Evolutionary conservation across 2,329 filamentous ascomycete species (phyloP), one percentile per base, ranked within the genome.

Genomic region (Curvularia spicifera): DNA sequence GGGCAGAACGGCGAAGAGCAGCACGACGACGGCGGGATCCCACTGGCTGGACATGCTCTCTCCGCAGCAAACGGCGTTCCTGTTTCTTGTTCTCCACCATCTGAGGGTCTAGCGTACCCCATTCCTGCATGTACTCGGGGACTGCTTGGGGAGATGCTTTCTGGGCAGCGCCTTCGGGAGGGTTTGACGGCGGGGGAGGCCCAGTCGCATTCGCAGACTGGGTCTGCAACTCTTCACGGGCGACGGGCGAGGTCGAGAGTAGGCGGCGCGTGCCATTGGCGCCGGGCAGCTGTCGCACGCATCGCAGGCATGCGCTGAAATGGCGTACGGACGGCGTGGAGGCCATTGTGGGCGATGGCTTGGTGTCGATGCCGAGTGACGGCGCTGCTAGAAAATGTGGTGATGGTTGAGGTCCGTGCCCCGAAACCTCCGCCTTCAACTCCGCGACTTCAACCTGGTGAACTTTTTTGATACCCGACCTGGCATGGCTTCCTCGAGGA

Each of bases 1-100:
- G 61, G 15, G 78, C 71, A 18, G 70, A 67, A 13, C 72, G 67
- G 44, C 65, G 67, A 46, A 77, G 71, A 42, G 75, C 76, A 49
- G 79, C 79, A 74, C 94, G 89, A 63, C 93, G 89, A 82, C 93
- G 87, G 68, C 93, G 88, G 45, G 93, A 96, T 50, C 93, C 93
- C 69, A 97, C 82, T 51, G 91, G 92, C 61, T 86, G 83, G 44
- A 87, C 83, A 47, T 76, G 70, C 53, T 91, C 89, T 64, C 84
- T 80, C 73, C 85, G 86, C 71, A 93, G 81, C 53, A 97, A 82
- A 60, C 83, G 84, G 63, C 85, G 83, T 78, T 95, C 90, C 57
- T 87, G 83, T 74, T 72, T 73, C 65, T 76, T 76, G 61, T 65
- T 66, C 53, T 73, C 69, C 40, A 77, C 73, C 56, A 60, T 66